These are phyloP conservation scores for Tagetes erecta DNA, from an alignment of 129 eudicot species.

Conservation along the genomic window DNA sequence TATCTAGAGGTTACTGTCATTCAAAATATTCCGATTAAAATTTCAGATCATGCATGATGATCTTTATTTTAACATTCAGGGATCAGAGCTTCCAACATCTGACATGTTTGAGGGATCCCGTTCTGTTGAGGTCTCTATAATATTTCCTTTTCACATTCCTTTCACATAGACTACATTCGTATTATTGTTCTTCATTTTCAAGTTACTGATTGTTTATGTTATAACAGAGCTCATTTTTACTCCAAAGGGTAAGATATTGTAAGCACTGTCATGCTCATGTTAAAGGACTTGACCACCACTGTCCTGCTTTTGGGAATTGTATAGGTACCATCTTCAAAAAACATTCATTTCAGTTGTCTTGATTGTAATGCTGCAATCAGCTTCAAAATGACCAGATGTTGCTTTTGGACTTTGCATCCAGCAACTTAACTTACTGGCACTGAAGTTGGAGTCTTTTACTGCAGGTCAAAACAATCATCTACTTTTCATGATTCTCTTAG, in stretches of 20 bases:
- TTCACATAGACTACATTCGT: conserved; percentile 4
- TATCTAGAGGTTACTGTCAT: conserved; percentile 45
- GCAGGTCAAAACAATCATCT: conserved; percentile 66
- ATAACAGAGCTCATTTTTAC: conserved; percentile 41
- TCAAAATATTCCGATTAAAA: conserved; percentile 9
- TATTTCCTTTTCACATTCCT: conserved; percentile 8
- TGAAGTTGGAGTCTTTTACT: conserved; percentile 1
- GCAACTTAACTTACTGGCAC: no score
- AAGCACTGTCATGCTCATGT: conserved; percentile 57
- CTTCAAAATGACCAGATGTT: not conserved
- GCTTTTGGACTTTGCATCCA: no score
- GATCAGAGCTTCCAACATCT: conserved; percentile 29
- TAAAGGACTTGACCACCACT: conserved; percentile 80
- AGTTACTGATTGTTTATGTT: conserved; percentile 2
- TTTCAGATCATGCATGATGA: conserved; percentile 8
- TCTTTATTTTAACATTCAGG: conserved; percentile 38
- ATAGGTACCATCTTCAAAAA: conserved; percentile 49
- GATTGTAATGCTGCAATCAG: not conserved
- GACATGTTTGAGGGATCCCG: conserved; percentile 23
- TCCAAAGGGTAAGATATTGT: conserved; percentile 65
- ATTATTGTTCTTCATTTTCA: not conserved
- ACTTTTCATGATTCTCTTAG: conserved; percentile 51
- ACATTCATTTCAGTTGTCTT: conserved; percentile 5
- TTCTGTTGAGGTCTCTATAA: conserved; percentile 41
- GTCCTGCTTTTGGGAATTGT: conserved; percentile 88